Percentiles rank a stretch among this genome's conserved stretches.
These are phyloP conservation scores for Parachlorella kessleri DNA, from an alignment of 139 green algal species.

Conservation along the genomic window DNA sequence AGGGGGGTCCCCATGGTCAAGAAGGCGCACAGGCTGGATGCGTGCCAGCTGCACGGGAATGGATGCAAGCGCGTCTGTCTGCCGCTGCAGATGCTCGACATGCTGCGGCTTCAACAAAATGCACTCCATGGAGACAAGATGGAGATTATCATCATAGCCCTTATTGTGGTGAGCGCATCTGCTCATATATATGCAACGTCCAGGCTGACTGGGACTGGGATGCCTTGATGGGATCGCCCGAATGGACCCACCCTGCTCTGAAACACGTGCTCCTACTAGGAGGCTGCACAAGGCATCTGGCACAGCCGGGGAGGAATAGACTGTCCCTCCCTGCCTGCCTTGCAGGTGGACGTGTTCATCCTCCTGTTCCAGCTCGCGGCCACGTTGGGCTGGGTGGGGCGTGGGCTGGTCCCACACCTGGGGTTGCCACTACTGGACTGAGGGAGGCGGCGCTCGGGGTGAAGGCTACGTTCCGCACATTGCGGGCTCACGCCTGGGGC, in stretches of 20 bases:
- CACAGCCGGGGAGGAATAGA: too few relatives aligned
- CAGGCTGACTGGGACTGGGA: neutral
- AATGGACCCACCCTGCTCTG: too few relatives aligned
- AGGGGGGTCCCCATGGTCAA: too few relatives aligned
- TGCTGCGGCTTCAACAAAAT: constrained; percentile 62
- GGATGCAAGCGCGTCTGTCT: neutral
- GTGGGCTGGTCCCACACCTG: neutral
- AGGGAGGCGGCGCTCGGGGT: too few relatives aligned
- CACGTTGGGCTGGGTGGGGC: constrained; percentile 12
- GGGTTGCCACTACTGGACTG: too few relatives aligned
- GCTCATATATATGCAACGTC: neutral
- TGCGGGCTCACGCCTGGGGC: too few relatives aligned
- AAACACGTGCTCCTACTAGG: neutral
- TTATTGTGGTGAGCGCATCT: neutral
- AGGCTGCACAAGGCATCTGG: neutral
- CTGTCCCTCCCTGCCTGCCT: neutral
- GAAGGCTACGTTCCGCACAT: too few relatives aligned
- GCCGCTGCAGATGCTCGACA: constrained; percentile 78
- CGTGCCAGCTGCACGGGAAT: too few relatives aligned
- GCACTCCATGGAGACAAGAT: constrained; percentile 55
- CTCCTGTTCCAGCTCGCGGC: constrained; percentile 20
- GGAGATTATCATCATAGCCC: constrained; percentile 49
- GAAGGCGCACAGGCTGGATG: too few relatives aligned
- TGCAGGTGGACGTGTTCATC: constrained; percentile 8
- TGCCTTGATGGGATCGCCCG: neutral